Base-by-base conservation (phyloP, 2,329 filamentous ascomycete species). In the Paracoccidioides brasiliensis region DNA sequence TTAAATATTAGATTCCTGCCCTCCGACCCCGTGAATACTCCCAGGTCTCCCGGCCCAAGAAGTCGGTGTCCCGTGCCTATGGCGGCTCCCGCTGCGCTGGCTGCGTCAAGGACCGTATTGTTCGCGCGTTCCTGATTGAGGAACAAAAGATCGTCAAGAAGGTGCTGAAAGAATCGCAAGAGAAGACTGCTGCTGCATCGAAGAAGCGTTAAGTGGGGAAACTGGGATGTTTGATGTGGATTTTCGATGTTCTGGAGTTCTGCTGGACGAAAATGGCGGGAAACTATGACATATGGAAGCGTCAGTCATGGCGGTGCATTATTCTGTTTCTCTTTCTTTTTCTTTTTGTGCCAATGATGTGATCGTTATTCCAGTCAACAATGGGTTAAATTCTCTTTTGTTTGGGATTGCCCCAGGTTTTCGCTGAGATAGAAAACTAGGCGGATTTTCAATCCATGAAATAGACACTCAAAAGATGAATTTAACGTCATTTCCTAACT, bases 71-170 rank as follows among this genome's bases (percentile, higher is more conserved):
- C 81, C 90, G 93, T 70, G 90, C 93, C 71, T 98, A 98, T 76
- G 90, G 93, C 76, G 93, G 93, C 72, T 96, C 90, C 70, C 88
- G 93, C 83, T 98, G 93, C 82, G 90, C 87, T 73, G 93, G 89
- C 83, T 98, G 93, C 78, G 93, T 98, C 68, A 90, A 91, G 77
- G 93, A 98, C 81, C 87, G 93, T 69, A 88, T 98, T 67, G 89
- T 96, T 68, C 89, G 93, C 69, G 93, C 93, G 63, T 98, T 98
- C 86, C 80, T 98, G 76, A 97, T 98, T 66, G 94, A 98, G 82
- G 93, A 98, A 85, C 93, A 98, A 83, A 98, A 98, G 88, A 97
- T 98, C 70, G 93, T 98, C 78, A 98, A 98, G 90, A 98, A 98
- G 88, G 93, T 98, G 70, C 84, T 97, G 75, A 96, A 96, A 87